These are phyloP conservation scores for Mortierella hygrophila DNA, from an alignment of 192 early-diverging fungal genomes.

Conservation along the genomic window DNA sequence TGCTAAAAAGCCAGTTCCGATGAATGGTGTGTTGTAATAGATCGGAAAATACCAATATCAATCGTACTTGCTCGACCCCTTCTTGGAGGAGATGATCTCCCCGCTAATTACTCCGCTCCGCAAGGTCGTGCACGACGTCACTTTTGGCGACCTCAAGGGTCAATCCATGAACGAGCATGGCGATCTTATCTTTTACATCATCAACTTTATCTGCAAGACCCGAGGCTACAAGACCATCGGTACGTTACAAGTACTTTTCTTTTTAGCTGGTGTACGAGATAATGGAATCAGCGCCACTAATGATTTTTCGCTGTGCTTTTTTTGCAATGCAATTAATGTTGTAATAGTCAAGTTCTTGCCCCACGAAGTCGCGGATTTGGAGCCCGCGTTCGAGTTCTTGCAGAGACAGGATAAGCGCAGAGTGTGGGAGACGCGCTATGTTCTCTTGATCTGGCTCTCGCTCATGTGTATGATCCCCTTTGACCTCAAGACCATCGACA, in stretches of 20 bases:
- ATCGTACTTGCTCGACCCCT: conserved; percentile 82
- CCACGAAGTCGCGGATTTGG: conserved; percentile 90
- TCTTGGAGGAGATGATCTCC: conserved; percentile 73
- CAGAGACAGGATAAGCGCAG: conserved; percentile 29
- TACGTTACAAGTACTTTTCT: conserved; percentile 33
- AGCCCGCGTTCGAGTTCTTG: conserved; percentile 86
- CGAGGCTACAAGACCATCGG: conserved; percentile 92
- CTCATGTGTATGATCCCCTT: conserved; percentile 97
- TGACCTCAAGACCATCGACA: conserved; percentile 90
- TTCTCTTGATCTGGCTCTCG: conserved; percentile 92
- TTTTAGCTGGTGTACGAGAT: background rate
- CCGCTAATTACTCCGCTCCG: conserved; percentile 71
- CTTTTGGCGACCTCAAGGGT: conserved; percentile 32
- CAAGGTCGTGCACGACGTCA: conserved; percentile 30
- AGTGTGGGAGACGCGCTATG: conserved; percentile 85
- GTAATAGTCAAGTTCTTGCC: conserved; percentile 87
- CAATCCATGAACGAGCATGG: conserved; percentile 35
- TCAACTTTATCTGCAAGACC: conserved; percentile 88
- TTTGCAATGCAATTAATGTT: background rate
- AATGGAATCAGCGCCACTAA: background rate
- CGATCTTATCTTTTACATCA: conserved; percentile 57
- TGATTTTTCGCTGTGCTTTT: background rate
- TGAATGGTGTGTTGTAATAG: conserved; percentile 28
- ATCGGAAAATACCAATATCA: conserved; percentile 79
- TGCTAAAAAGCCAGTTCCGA: background rate